Conservation (phyloP, 2,329 filamentous ascomycete species). For the Cercospora sesami region DNA sequence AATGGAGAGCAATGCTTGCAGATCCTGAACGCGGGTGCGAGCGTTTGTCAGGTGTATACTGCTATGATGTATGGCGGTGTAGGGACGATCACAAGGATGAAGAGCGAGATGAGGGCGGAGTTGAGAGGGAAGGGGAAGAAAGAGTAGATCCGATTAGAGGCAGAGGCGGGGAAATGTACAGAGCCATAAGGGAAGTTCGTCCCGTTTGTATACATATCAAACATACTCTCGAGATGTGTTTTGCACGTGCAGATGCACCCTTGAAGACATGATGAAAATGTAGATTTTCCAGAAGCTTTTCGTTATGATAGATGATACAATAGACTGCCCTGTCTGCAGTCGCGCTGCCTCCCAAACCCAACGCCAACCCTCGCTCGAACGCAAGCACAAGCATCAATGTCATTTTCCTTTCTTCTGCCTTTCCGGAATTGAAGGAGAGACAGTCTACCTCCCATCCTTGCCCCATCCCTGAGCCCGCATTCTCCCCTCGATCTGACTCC, state of each 20-base stretch:
- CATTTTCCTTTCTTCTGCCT: neutral
- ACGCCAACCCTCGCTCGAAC: neutral
- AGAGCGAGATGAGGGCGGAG: constrained; percentile 52
- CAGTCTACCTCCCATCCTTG: constrained; percentile 55
- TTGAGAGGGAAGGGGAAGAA: constrained; percentile 27
- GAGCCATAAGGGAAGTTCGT: neutral
- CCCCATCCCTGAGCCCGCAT: constrained; percentile 87
- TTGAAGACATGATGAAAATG: neutral
- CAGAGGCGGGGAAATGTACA: neutral
- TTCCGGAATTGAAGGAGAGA: neutral
- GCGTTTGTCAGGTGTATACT: constrained; percentile 70
- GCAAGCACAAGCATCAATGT: neutral
- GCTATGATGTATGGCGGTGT: constrained; percentile 64
- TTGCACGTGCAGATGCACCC: neutral
- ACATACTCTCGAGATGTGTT: neutral
- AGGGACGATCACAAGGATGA: constrained; percentile 59
- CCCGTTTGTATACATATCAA: neutral
- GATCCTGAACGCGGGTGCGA: constrained; percentile 84
- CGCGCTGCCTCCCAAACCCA: neutral
- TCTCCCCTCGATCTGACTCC: constrained; percentile 81
- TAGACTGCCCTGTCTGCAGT: neutral
- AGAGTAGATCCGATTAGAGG: neutral
- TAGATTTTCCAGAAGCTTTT: neutral
- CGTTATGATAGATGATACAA: neutral
- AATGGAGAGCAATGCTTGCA: constrained; percentile 80